Base-by-base conservation (phyloP, 2,329 filamentous ascomycete genomes). In the Penicillium sp. region DNA sequence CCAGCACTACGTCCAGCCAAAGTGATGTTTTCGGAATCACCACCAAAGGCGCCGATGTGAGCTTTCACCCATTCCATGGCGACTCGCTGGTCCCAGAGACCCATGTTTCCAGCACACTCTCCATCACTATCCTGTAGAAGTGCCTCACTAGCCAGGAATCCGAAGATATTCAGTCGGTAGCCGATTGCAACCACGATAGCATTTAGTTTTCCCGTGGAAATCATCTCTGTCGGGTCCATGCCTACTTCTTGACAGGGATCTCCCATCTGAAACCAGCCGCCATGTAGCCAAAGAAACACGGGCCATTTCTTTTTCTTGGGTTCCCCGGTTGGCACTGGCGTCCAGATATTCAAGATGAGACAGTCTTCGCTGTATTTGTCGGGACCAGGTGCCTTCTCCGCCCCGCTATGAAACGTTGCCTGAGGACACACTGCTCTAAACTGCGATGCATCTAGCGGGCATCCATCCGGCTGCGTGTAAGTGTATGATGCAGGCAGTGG, bases 1-100 rank as follows among this genome's bases (percentile, higher is more conserved):
- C 77, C 77, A 0, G 77, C 77, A 50, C 76, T 79, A 56, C 79
- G 76, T 4, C 77, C 77, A 0, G 69, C 69, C 2, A 79, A 53
- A 0, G 76, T 78, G 7, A 79, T 69, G 20, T 70, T 69, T 2
- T 66, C 21, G 1, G 72, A 64, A 55, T 76, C 69, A 24, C 74
- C 74, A 16, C 74, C 73, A 59, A 76, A 76, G 5, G 62, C 65
- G 8, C 61, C 62, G 45, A 76, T 75, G 52, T 76, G 68, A 23
- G 66, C 66, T 43, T 66, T 63, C 45, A 74, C 70, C 74, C 74
- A 76, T 21, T 70, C 67, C 23, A 75, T 69, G 3, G 64, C 69
- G 1, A 71, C 60, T n/a, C 65, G 62, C 50, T 71, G 68, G 38
- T 61, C 68, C 58, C 63, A 79, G 61, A 65, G 72, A 60, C 70